Base-by-base conservation (phyloP, 1,284 basidiomycete genomes). In the Ganoderma resinaceum region DNA sequence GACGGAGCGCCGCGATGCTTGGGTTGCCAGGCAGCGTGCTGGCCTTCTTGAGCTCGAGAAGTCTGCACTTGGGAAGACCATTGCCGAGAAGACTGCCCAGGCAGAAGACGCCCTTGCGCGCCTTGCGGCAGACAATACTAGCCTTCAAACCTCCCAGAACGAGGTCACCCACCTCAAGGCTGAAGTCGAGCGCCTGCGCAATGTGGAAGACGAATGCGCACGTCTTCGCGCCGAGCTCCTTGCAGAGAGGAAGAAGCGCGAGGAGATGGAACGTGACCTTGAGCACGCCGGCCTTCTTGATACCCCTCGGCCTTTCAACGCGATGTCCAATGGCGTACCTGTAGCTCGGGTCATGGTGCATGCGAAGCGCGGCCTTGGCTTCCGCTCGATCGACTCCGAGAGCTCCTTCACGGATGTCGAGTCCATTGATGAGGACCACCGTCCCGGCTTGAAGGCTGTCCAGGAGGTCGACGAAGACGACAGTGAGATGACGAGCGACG, bases 11-110 rank as follows among this genome's bases (percentile, higher is more conserved):
- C 84, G 88, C 59, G 92, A 93, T 66, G 89, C 89, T 8, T 94
- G 92, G 91, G 86, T 92, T 64, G 90, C 89, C 29, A 85, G 89
- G 23, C 91, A 91, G 66, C 86, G 86, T 38, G 81, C 87, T 16
- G 85, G 88, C 12, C 74, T 92, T 62, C 73, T 93, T 61, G 89
- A 93, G 75, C 82, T 86, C 29, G 91, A 93, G 80, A 91, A 91
- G 73, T 77, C 78, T 29, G 80, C 80, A 1, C 76, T 91, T 49
- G 83, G 85, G 73, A 85, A 82, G 75, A 80, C 81, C 20, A 73
- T 88, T 40, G 80, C 82, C 49, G 80, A 79, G 78, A 87, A 81
- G 78, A 80, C 75, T 2, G 67, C 72, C 40, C 75, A 77, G 63
- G 78, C 79, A 29, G 71, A 79, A n/a, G 76, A 81, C 42, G 77